Evolutionary conservation across 805 yeast species (phyloP).

Genomic region (Hyphopichia homilentoma): DNA sequence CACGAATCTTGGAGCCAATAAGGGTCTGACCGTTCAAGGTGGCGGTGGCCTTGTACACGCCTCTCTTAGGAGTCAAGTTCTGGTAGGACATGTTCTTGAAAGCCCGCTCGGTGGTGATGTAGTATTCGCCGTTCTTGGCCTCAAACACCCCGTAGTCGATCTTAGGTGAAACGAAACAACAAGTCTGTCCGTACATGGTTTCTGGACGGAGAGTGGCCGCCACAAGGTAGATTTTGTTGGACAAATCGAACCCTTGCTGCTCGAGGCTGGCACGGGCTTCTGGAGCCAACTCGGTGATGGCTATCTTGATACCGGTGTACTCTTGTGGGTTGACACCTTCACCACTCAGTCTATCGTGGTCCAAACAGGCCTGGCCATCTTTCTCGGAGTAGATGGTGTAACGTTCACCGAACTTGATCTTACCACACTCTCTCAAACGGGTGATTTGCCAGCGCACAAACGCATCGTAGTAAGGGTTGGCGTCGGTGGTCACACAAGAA

Average conservation of each 20-base stretch:
- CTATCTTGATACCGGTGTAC: constrained; percentile 88
- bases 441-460: constrained; percentile 97
- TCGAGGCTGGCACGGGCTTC: constrained; percentile 54
- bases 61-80: constrained; percentile 86
- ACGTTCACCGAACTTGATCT: constrained; percentile 97
- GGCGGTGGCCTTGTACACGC: constrained; percentile 60
- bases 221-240: constrained; percentile 68
- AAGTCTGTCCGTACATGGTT: constrained; percentile 98
- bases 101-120: constrained; percentile 88
- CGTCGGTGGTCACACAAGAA: constrained; percentile 91
- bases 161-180: constrained; percentile 96
- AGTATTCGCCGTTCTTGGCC: constrained; percentile 72
- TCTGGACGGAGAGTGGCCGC: constrained; percentile 99
- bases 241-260: constrained; percentile 42
- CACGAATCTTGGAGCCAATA: constrained; percentile 81
- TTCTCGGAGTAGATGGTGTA: constrained; percentile 95
- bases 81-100: constrained; percentile 97
- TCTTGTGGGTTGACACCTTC: constrained; percentile 98
- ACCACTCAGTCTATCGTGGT: constrained; percentile 95
- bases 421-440: constrained; percentile 76
- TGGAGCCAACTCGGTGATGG: constrained; percentile 55
- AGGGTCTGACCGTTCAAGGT: constrained; percentile 66
- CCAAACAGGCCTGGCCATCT: constrained; percentile 99
- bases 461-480: constrained; percentile 91
- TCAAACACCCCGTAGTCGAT: constrained; percentile 88